A percentile compares a stretch with the other conserved stretches of the same genome.
Evolutionary conservation across 257 asterid species (phyloP).

Genomic region (Voacanga thouarsii): DNA sequence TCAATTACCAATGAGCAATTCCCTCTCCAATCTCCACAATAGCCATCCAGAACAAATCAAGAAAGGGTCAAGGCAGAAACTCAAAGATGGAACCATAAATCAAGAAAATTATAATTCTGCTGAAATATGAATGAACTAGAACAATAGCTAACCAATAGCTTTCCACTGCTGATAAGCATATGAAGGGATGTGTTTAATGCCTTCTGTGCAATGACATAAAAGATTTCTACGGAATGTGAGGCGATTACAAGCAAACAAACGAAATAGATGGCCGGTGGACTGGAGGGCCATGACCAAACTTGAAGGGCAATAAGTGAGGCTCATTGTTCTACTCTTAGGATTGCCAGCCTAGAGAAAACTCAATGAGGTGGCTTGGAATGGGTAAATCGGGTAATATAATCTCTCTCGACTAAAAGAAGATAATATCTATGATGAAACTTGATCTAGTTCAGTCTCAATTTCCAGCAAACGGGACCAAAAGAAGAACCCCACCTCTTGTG

Average conservation of each 20-base stretch:
- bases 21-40: background rate
- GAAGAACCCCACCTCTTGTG: constrained; percentile 45
- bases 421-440: constrained; percentile 39
- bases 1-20: background rate
- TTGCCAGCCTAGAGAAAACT: constrained; percentile 47
- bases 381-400: constrained; percentile 34
- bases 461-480: constrained; percentile 40
- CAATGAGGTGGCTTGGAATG: constrained; percentile 15
- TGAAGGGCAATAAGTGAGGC: constrained; percentile 19
- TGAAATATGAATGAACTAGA: background rate
- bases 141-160: background rate
- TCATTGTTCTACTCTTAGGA: constrained; percentile 21
- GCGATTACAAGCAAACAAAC: background rate
- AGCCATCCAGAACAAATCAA: background rate
- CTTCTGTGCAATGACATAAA: background rate
- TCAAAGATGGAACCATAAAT: background rate
- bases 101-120: background rate
- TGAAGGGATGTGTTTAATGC: background rate
- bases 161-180: background rate
- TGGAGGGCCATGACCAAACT: constrained; percentile 3
- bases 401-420: constrained; percentile 31
- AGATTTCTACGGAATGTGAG: background rate
- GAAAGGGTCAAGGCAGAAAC: too few species aligned
- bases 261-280: background rate
- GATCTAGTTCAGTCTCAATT: constrained; percentile 19